Percentiles rank a stretch among this genome's conserved stretches.
Evolutionary conservation across 2,329 filamentous ascomycete species (phyloP).

Genomic region (Huntiella bhutanensis): DNA sequence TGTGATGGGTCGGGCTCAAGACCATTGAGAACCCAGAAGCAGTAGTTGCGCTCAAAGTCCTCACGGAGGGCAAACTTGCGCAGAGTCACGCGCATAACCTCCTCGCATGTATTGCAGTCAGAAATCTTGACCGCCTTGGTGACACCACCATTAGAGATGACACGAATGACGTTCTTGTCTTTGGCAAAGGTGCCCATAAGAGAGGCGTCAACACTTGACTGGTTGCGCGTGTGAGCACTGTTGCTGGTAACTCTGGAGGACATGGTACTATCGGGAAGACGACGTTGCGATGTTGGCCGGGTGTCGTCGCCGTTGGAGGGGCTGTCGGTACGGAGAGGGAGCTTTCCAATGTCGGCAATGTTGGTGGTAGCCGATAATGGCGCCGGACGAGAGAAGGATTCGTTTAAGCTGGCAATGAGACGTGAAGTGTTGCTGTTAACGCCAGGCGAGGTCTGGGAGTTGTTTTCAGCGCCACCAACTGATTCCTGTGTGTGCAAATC

Average conservation of each 20-base stretch:
- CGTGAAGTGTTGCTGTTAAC: conserved; percentile 43
- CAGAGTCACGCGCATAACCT: conserved; percentile 77
- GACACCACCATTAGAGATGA: conserved; percentile 79
- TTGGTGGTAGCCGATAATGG: conserved; percentile 18
- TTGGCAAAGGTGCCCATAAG: conserved; percentile 71
- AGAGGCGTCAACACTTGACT: conserved; percentile 68
- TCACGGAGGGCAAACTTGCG: conserved; percentile 77
- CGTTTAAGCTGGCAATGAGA: conserved; percentile 23
- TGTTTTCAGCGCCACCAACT: conserved; percentile 62
- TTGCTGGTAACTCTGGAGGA: conserved; percentile 1
- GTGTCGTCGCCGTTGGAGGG: conserved; percentile 44
- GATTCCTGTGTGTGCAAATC: conserved; percentile 43
- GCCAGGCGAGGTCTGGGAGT: conserved; percentile 38
- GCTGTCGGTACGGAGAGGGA: conserved; percentile 50
- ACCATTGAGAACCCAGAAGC: conserved; percentile 84
- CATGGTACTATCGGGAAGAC: conserved; percentile 33
- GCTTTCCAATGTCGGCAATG: conserved; percentile 23
- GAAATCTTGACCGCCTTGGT: conserved; percentile 90
- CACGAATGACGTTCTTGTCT: conserved; percentile 75
- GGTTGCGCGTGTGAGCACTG: conserved; percentile 51
- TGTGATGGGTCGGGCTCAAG: conserved; percentile 64
- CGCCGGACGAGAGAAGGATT: conserved; percentile 44
- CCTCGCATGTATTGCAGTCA: conserved; percentile 76
- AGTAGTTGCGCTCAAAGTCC: conserved; percentile 85
- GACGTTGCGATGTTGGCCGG: conserved; percentile 19